Conservation (phyloP, 2,329 filamentous ascomycete species). For the Verruconis gallopava region DNA sequence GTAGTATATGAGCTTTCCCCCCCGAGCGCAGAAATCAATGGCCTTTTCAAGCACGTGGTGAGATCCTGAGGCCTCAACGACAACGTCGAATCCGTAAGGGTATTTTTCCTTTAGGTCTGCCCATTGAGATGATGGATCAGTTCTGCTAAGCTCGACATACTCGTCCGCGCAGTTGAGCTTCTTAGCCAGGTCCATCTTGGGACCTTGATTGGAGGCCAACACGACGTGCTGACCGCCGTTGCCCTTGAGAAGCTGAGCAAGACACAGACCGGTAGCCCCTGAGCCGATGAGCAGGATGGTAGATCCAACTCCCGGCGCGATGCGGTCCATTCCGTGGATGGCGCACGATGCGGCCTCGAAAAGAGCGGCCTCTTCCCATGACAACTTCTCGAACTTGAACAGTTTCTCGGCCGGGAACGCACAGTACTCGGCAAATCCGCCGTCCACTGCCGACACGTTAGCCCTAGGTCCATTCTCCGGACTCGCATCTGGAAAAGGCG, state of each 20-base stretch:
- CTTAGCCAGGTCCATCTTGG: slow-evolving; percentile 57
- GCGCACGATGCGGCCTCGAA: slow-evolving; percentile 60
- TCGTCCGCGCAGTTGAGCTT: slow-evolving; percentile 34
- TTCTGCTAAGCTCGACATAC: slow-evolving; percentile 33
- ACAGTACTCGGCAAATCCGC: slow-evolving; percentile 61
- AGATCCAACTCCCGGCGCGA: slow-evolving; percentile 51
- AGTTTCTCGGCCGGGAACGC: slow-evolving; percentile 43
- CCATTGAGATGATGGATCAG: slow-evolving; percentile 46
- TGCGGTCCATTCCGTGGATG: slow-evolving; percentile 58
- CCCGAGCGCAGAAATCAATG: slow-evolving; percentile 58
- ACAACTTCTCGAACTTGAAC: slow-evolving; percentile 53
- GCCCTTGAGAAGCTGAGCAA: slow-evolving; percentile 49
- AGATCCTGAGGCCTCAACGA: slow-evolving; percentile 58
- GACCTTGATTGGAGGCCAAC: slow-evolving; percentile 52
- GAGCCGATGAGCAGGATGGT: slow-evolving; percentile 53
- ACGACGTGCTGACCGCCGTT: slow-evolving; percentile 59
- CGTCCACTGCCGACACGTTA: slow-evolving; percentile 37
- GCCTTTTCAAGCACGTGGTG: slow-evolving; percentile 56
- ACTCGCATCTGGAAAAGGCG: not conserved
- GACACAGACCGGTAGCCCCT: slow-evolving; percentile 51
- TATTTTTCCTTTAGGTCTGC: slow-evolving; percentile 49
- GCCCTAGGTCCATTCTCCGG: slow-evolving; percentile 13
- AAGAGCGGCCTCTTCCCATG: slow-evolving; percentile 55
- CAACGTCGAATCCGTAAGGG: slow-evolving; percentile 61
- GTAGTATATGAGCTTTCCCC: slow-evolving; percentile 60